Conservation (phyloP, 2,329 filamentous ascomycete genomes). For the Cercospora beticola region DNA sequence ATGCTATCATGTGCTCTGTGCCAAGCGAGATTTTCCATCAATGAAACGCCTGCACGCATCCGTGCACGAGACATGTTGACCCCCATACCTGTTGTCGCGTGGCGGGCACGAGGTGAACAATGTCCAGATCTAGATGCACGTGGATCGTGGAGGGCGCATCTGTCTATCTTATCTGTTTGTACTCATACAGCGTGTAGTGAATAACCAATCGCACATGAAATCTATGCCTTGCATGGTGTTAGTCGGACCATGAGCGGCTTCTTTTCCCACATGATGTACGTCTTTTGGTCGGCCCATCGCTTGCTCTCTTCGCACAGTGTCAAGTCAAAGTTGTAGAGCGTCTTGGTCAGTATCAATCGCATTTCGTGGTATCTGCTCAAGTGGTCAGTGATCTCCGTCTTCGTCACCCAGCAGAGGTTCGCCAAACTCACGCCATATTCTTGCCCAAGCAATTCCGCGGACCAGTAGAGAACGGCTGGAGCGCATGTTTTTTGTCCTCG, state of each 20-base stretch:
- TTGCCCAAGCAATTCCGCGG: constrained; percentile 42
- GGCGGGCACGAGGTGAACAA: not conserved
- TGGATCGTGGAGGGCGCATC: not conserved
- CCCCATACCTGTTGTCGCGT: not conserved
- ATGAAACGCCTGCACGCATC: not conserved
- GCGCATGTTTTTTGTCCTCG: constrained; percentile 31
- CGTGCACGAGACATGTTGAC: not conserved
- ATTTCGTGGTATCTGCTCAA: constrained; percentile 39
- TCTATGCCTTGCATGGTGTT: not conserved
- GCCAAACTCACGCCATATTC: constrained; percentile 22
- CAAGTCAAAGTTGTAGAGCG: constrained; percentile 44
- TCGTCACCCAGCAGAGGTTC: not conserved
- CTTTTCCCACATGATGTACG: constrained; percentile 33
- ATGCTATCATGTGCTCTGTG: not conserved
- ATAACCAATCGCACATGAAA: not conserved
- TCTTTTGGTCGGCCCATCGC: constrained; percentile 26
- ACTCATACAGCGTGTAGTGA: not conserved
- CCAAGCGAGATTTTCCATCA: constrained; percentile 15
- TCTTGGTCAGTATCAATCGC: constrained; percentile 39
- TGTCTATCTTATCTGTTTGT: not conserved
- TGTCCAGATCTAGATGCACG: not conserved
- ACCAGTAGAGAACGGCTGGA: constrained; percentile 39
- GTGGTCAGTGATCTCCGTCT: not conserved
- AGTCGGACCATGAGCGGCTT: constrained; percentile 17
- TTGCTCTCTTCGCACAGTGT: constrained; percentile 25